Percentiles rank a stretch among this genome's conserved stretches.
These are phyloP conservation scores for Entrophospora sp. DNA, from an alignment of 192 early-diverging fungal species.

Conservation along the genomic window DNA sequence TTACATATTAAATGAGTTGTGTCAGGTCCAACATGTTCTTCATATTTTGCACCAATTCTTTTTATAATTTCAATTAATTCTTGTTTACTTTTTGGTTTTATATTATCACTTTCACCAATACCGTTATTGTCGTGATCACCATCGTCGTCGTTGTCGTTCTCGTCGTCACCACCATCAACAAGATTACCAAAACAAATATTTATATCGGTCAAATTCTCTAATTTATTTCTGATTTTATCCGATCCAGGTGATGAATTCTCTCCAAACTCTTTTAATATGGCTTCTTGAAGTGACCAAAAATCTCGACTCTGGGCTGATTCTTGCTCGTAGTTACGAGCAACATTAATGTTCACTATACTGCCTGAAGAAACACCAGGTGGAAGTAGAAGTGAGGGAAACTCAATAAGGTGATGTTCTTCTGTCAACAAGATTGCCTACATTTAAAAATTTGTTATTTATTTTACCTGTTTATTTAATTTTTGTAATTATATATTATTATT, in stretches of 20 bases:
- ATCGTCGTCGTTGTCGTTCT: slow-evolving; percentile 57
- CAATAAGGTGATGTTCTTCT: slow-evolving; percentile 95
- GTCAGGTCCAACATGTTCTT: slow-evolving; percentile 72
- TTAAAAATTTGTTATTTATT: too few species aligned
- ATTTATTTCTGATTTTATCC: too few species aligned
- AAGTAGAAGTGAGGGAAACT: slow-evolving; percentile 92
- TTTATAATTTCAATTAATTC: slow-evolving; percentile 63
- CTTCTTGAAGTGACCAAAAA: slow-evolving; percentile 9
- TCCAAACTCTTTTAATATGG: too few species aligned
- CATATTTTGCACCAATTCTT: slow-evolving; percentile 81
- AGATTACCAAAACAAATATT: slow-evolving; percentile 90
- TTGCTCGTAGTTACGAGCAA: too few species aligned
- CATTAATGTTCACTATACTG: too few species aligned
- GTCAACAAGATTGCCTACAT: slow-evolving; percentile 84
- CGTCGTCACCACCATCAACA: slow-evolving; percentile 51
- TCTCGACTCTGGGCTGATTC: too few species aligned
- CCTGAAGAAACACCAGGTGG: slow-evolving; percentile 84
- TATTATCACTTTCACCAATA: too few species aligned
- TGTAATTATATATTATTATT: too few species aligned
- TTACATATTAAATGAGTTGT: slow-evolving; percentile 90
- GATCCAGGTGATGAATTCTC: too few species aligned
- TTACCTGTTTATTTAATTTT: background rate
- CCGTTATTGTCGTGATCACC: too few species aligned
- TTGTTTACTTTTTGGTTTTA: too few species aligned
- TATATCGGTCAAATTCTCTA: slow-evolving; percentile 95